Evolutionary conservation across 768 basidiomycete genomes (phyloP).

Genomic region (Leccinum imitatum): DNA sequence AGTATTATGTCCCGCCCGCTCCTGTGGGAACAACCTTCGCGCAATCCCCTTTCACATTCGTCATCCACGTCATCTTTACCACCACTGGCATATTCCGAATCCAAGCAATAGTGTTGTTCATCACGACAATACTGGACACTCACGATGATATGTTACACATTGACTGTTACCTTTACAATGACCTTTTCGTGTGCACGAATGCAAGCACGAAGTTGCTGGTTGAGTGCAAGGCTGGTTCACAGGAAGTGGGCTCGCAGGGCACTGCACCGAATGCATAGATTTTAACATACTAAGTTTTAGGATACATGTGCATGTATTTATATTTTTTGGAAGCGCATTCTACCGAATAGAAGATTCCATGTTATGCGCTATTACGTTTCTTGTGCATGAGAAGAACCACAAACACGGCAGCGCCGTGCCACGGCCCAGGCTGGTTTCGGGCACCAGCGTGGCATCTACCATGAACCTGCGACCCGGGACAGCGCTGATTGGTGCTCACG

Average conservation of each 20-base stretch:
- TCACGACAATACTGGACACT: constrained; percentile 6
- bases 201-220: background rate
- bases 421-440: background rate
- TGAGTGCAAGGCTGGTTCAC: background rate
- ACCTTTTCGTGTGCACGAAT: constrained; percentile 1
- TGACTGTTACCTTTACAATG: constrained; percentile 18
- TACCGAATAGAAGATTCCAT: background rate
- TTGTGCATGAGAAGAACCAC: background rate
- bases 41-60: constrained; percentile 31
- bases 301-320: background rate
- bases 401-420: background rate
- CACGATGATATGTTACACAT: constrained; percentile 21
- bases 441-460: background rate
- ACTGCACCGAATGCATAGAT: constrained; percentile 14
- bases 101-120: constrained; percentile 18
- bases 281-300: background rate
- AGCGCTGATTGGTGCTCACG: background rate
- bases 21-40: constrained; percentile 26
- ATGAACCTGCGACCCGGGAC: constrained; percentile 4
- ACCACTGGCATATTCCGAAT: constrained; percentile 36
- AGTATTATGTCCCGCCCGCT: constrained; percentile 31
- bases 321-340: background rate
- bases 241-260: background rate
- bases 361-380: background rate
- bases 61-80: constrained; percentile 43